A percentile compares a stretch with the other conserved stretches of the same genome.
phyloP scores from a whole-genome alignment of 768 basidiomycete species.

The Pulveroboletus sp. region DNA sequence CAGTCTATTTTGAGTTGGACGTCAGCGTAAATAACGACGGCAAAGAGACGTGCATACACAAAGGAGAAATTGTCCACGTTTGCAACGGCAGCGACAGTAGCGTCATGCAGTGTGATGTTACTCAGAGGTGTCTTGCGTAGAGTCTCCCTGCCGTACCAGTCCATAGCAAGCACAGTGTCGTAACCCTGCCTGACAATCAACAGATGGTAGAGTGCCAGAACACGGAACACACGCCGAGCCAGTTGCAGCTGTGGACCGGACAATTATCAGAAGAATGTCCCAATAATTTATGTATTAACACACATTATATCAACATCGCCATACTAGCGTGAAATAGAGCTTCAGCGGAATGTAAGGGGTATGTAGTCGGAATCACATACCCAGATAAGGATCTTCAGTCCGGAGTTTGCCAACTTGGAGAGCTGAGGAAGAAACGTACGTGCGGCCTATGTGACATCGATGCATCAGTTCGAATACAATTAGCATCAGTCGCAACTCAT shows the following conservation, averaged over 20 bases:
- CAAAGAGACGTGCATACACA: slow-evolving; percentile 46
- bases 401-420: slow-evolving; percentile 33
- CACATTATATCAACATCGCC: slow-evolving; percentile 30
- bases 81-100: slow-evolving; percentile 54
- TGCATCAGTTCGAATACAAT: not conserved
- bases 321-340: slow-evolving; percentile 12
- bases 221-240: slow-evolving; percentile 34
- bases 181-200: slow-evolving; percentile 23
- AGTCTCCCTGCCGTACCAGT: slow-evolving; percentile 43
- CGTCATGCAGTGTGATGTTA: slow-evolving; percentile 57
- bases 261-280: not conserved
- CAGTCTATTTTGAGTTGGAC: slow-evolving; percentile 34
- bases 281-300: not conserved
- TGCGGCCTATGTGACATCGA: slow-evolving; percentile 24
- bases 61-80: slow-evolving; percentile 68
- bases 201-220: not conserved
- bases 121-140: slow-evolving; percentile 40
- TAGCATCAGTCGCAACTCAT: not conserved
- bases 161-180: slow-evolving; percentile 41
- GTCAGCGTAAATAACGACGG: not conserved
- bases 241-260: slow-evolving; percentile 13
- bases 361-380: slow-evolving; percentile 20
- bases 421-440: slow-evolving; percentile 39
- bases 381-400: slow-evolving; percentile 40
- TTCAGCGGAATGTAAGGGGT: not conserved